phyloP scores from a whole-genome alignment of 1,139 yeast genomes.

The Debaryomycetaceae sp. region DNA sequence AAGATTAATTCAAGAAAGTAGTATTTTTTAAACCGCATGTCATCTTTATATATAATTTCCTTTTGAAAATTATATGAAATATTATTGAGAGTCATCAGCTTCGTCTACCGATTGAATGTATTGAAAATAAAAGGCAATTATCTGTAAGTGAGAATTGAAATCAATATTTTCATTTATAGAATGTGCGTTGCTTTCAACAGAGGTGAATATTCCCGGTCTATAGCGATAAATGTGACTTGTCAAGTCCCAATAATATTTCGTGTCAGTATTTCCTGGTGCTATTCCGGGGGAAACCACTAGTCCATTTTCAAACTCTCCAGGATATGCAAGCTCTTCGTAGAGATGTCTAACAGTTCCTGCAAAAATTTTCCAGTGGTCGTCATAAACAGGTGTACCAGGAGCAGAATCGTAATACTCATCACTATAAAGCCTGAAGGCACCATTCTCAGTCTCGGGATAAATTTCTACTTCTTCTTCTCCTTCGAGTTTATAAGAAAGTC shows the following conservation, averaged over 20 bases:
- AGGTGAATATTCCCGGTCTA: conserved; percentile 24
- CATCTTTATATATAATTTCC: no score
- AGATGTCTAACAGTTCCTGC: conserved; percentile 55
- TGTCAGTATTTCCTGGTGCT: conserved; percentile 35
- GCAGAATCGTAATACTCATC: conserved; percentile 47
- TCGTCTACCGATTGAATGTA: conserved; percentile 12
- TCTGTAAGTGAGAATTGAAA: conserved; percentile 29
- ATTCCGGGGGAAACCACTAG: conserved; percentile 30
- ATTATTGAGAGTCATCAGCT: neutral
- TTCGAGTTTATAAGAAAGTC: conserved; percentile 36
- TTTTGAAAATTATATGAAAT: no score
- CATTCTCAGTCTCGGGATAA: conserved; percentile 26
- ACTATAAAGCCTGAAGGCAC: conserved; percentile 38
- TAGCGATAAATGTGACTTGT: conserved; percentile 25
- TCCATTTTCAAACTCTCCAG: no score
- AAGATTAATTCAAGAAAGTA: no score
- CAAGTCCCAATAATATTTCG: conserved; percentile 32
- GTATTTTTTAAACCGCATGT: no score
- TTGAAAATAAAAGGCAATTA: conserved; percentile 49
- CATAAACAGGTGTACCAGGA: conserved; percentile 48
- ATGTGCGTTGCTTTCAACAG: conserved; percentile 35
- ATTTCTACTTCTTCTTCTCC: conserved; percentile 31
- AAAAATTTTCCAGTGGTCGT: conserved; percentile 48
- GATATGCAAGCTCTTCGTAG: conserved; percentile 48
- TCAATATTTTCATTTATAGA: conserved; percentile 58